Evolutionary conservation across 768 basidiomycete species (phyloP), one percentile per base, ranked within the genome.

Genomic region (Coprinopsis strossmayeri): DNA sequence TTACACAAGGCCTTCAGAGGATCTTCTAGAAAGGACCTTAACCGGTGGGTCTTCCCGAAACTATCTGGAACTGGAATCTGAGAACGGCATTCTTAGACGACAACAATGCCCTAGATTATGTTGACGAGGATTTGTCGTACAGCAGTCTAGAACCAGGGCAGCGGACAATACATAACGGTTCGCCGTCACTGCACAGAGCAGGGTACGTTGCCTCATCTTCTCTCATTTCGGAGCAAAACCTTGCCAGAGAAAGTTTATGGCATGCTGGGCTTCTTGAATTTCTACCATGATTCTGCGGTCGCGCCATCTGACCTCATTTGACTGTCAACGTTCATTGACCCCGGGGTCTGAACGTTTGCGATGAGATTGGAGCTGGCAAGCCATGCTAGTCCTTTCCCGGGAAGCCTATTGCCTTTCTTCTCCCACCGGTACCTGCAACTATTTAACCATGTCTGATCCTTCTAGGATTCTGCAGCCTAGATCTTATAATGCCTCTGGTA

Each of bases 391-490:
- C n/a, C n/a, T n/a, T n/a, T n/a, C n/a, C n/a, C n/a, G n/a, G n/a
- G n/a, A n/a, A n/a, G n/a, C n/a, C n/a, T n/a, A n/a, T n/a, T n/a
- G n/a, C n/a, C n/a, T n/a, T n/a, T n/a, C n/a, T n/a, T n/a, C n/a
- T n/a, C 21, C 34, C 43, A 15, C 38, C 42, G 35, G 25, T 5
- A 7, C 40, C 23, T 42, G 7, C 40, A 38, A 18, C 5, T 44
- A 28, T 48, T 51, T 55, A 28, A 50, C 39, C 37, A 48, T 41
- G 23, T 42, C 53, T 30, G 55, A 46, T 37, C 18, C 38, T 34
- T 42, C 25, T 49, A 84, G 82, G 24, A 67, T 84, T 52, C 69
- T 85, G 15, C 81, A 82, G 56, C 67, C 79, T 15, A 70, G 67
- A 53, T 76, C 74, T 53, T 79, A 72, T 58, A 70, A 69, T 59